Percentiles rank a stretch among this genome's conserved stretches.
phyloP scores from a whole-genome alignment of 805 yeast species.

The Naumovozyma castellii region DNA sequence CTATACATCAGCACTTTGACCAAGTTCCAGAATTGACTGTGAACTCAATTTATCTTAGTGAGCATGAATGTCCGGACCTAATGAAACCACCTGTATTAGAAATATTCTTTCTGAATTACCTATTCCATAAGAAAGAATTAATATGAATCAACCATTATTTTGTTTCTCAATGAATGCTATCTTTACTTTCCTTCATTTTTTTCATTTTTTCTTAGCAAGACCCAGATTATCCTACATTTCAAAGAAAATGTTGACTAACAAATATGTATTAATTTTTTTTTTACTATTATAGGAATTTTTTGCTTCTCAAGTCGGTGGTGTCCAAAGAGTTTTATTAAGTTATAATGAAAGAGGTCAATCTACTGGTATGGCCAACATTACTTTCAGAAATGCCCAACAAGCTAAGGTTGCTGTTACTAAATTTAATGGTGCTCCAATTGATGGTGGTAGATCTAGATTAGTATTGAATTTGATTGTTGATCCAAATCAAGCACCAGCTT shows the following conservation, averaged over 20 bases:
- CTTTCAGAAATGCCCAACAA: conserved; percentile 56
- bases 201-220: too few species aligned
- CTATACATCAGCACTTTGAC: too few species aligned
- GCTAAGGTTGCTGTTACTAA: conserved; percentile 74
- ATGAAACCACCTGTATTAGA: background rate
- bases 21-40: too few species aligned
- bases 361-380: conserved; percentile 83
- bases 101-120: too few species aligned
- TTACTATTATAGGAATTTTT: conserved; percentile 65
- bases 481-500: conserved; percentile 57
- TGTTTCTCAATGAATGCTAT: too few species aligned
- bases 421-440: conserved; percentile 90
- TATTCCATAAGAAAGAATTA: too few species aligned
- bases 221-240: too few species aligned
- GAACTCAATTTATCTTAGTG: too few species aligned
- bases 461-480: conserved; percentile 76
- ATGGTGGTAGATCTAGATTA: conserved; percentile 70
- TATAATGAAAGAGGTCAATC: conserved; percentile 86
- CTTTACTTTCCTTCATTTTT: background rate
- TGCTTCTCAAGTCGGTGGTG: conserved; percentile 78
- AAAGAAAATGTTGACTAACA: background rate
- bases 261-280: conserved; percentile 7
- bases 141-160: too few species aligned
- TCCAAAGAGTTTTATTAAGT: conserved; percentile 56
- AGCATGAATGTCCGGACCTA: background rate